Conservation (phyloP, 2,329 filamentous ascomycete species). For the Fusarium devonianum region DNA sequence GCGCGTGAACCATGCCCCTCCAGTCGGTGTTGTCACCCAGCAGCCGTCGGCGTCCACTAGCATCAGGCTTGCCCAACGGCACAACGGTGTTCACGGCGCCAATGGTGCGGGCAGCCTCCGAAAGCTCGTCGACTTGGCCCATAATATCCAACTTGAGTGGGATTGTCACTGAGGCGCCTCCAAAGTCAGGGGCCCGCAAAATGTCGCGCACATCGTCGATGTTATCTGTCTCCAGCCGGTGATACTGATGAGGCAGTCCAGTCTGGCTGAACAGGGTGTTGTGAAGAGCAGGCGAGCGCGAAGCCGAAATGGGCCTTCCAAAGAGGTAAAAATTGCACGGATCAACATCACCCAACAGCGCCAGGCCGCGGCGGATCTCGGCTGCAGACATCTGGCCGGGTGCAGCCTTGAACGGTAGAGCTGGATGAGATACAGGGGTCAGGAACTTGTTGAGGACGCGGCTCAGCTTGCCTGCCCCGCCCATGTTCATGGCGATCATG, state of each 20-base stretch:
- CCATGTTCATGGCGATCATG: slow-evolving; percentile 97
- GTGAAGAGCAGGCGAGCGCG: slow-evolving; percentile 87
- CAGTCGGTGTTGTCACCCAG: slow-evolving; percentile 95
- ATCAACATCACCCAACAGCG: slow-evolving; percentile 80
- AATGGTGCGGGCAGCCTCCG: slow-evolving; percentile 79
- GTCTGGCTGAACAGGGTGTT: slow-evolving; percentile 79
- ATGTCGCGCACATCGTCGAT: slow-evolving; percentile 67
- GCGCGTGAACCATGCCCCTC: slow-evolving; percentile 84
- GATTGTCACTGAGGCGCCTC: slow-evolving; percentile 94
- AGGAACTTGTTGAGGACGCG: slow-evolving; percentile 91
- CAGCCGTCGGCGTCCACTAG: slow-evolving; percentile 60
- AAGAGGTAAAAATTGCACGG: slow-evolving; percentile 85
- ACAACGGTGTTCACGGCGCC: slow-evolving; percentile 96
- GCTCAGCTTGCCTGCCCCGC: slow-evolving; percentile 83
- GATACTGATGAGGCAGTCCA: slow-evolving; percentile 87
- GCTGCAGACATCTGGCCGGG: slow-evolving; percentile 90
- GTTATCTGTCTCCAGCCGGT: slow-evolving; percentile 74
- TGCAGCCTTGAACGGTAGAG: slow-evolving; percentile 89
- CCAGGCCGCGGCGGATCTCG: slow-evolving; percentile 82
- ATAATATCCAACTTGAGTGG: slow-evolving; percentile 92
- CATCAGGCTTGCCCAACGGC: slow-evolving; percentile 53
- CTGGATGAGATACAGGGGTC: slow-evolving; percentile 91
- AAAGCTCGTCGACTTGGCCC: slow-evolving; percentile 78
- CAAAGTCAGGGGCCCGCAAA: slow-evolving; percentile 78
- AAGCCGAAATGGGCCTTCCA: slow-evolving; percentile 82